Percentiles rank a stretch among this genome's conserved stretches.
Evolutionary conservation across 2,329 filamentous ascomycete species (phyloP).

Genomic region (Sclerotinia spermophila): DNA sequence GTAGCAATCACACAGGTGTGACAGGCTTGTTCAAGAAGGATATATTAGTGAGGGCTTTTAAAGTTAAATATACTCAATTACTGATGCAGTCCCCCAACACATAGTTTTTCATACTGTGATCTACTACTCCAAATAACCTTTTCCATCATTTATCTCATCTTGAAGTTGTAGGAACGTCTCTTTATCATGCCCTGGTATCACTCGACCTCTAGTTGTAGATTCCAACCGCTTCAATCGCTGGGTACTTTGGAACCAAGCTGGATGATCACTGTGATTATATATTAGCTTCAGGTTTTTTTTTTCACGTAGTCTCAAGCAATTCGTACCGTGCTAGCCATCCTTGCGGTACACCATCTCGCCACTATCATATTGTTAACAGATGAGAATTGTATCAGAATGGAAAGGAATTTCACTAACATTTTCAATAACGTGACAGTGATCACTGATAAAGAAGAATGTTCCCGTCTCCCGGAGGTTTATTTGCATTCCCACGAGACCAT

Average conservation of each 20-base stretch:
- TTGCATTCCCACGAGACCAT: conserved; percentile 36
- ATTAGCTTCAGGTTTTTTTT: conserved; percentile 10
- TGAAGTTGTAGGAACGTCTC: conserved; percentile 32
- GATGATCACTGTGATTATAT: conserved; percentile 31
- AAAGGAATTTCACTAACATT: conserved; percentile 26
- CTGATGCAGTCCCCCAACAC: background rate
- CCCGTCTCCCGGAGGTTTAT: conserved; percentile 36
- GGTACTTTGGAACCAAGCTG: conserved; percentile 37
- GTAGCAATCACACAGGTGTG: background rate
- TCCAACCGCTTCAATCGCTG: conserved; percentile 36
- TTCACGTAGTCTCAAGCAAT: background rate
- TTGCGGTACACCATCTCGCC: conserved; percentile 35
- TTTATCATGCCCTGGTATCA: conserved; percentile 34
- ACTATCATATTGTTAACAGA: conserved; percentile 21
- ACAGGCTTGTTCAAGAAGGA: background rate
- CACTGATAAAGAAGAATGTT: conserved; percentile 38
- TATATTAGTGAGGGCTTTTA: background rate
- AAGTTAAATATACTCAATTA: background rate
- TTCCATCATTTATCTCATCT: conserved; percentile 29
- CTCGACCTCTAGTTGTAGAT: conserved; percentile 31
- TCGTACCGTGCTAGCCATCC: conserved; percentile 37
- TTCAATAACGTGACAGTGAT: conserved; percentile 38
- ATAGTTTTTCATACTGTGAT: background rate
- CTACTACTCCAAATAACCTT: conserved; percentile 14
- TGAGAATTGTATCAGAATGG: background rate